Base-by-base conservation (phyloP, 306 rosid genomes). In the Astragalus membranaceus region DNA sequence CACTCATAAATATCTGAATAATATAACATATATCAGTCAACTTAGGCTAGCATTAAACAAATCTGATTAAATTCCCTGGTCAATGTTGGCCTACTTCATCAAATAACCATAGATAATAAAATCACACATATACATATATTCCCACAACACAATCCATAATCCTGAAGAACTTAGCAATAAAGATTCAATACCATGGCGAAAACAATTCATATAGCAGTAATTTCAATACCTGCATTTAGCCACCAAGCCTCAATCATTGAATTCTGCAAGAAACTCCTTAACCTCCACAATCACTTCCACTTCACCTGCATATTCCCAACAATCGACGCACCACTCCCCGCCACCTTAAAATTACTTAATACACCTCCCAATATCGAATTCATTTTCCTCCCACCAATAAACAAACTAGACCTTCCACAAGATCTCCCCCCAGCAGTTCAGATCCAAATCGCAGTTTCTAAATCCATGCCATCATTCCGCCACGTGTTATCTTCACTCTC, bases 251-350 rank as follows among this genome's bases (percentile, higher is more conserved):
- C 84, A 2, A 46, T 81, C 3, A 32, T 81, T 0, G 76, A 68
- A 30, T 64, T 81, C 12, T 64, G 73, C 15, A 81, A 76, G 46
- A 47, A 32, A 5, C 76, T 81, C 15, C 10, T 77, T 42, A 63
- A 36, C 8, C 76, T 52, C 23, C 82, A 68, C 42, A 41, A 58
- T 1, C 41, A 77, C 20, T 62, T 72, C 36, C 64, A 51, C 8
- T 15, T 81, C 56, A 81, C 76, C 4, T 59, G 67, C 74, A 73
- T 81, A 64, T 54, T 81, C 64, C 85, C 85, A 15, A 23, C 78
- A 16, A 52, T 62, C 1, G 68, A 35, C 2, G 2, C 55, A 7
- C 78, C 78, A 1, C 10, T 61, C 57, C 13, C 72, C 35, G 9
- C 65, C 62, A 7, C 58, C 10, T 67, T 72, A 57, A 13, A 48